Base-by-base conservation (phyloP, 257 asterid genomes). In the Forsythia viridissima region DNA sequence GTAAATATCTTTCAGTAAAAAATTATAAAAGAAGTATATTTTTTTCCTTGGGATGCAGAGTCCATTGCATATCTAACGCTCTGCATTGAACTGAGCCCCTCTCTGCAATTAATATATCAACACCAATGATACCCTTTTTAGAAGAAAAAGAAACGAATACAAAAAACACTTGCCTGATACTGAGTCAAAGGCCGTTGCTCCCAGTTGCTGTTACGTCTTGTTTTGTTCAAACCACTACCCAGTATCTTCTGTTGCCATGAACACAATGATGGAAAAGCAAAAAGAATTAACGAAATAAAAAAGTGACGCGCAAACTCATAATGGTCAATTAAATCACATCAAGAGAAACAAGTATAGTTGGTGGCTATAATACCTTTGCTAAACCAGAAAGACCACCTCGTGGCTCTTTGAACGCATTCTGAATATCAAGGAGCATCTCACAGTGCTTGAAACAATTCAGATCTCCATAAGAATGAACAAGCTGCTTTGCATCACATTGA, bases 121-220 rank as follows among this genome's bases (percentile, higher is more conserved):
- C 7, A 30, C 34, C 34, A 30, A 30, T 30, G 34, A 30, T 0
- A 30, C 34, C 34, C 34, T 30, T 30, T 30, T 30, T 30, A 30
- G 34, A 30, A 30, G 34, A 30, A 30, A 30, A 30, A 30, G 2
- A 30, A 30, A 1, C 34, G 34, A 30, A 30, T 1, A 30, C 34
- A 30, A 30, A 30, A 48, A 77, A 37, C 44, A 82, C 81, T 59
- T 51, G 88, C 99, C 98, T 95, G 98, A 82, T 89, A 80, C 71
- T 79, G 89, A 82, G 87, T 93, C 70, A 96, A 79, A 66, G 99
- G 98, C 20, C 99, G 89, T 77, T 87, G 90, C 92, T 96, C 99
- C 99, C 98, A 96, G 77, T 93, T 87, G 93, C 97, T 93, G 78
- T 93, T 93, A 75, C 98, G 90, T 83, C 99, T 91, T 2, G 98